A percentile compares a stretch with the other conserved stretches of the same genome.
phyloP scores from a whole-genome alignment of 176 grass and related monocot genomes.

The Thinopyrum elongatum region DNA sequence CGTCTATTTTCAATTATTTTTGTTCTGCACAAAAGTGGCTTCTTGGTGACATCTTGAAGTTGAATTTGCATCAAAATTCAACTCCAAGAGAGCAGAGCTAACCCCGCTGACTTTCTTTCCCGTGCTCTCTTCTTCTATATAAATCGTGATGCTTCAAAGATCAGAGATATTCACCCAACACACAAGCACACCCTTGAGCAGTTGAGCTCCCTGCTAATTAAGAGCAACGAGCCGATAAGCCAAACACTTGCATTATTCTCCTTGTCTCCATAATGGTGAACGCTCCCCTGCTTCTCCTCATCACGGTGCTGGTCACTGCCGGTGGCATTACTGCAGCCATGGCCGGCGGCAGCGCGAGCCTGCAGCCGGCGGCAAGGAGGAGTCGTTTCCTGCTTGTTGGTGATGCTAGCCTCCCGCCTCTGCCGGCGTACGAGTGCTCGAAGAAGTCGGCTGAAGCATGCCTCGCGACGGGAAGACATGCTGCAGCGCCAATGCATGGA shows the following conservation, averaged over 20 bases:
- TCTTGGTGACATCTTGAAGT: not conserved
- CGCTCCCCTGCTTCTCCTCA: not conserved
- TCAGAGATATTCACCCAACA: not conserved
- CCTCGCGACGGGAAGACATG: conserved; percentile 13
- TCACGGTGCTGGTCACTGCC: not conserved
- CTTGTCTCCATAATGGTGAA: not conserved
- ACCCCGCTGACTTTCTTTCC: not conserved
- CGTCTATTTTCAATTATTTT: not conserved
- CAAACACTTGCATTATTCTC: not conserved
- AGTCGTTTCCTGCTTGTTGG: conserved; percentile 3
- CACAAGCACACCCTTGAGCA: not conserved
- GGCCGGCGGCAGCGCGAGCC: not conserved
- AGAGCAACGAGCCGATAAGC: not conserved
- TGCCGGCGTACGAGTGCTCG: not conserved
- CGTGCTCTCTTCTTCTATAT: not conserved
- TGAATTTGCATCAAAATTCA: not conserved
- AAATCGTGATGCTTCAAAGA: not conserved
- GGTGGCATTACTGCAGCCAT: not conserved
- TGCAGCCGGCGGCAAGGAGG: not conserved
- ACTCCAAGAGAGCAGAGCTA: not conserved
- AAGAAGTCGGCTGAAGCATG: conserved; percentile 25
- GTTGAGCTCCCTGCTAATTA: not conserved
- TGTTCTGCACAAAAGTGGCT: not conserved
- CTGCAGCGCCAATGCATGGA: not conserved
- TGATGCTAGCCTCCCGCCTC: not conserved